Evolutionary conservation across 2,329 filamentous ascomycete species (phyloP).

Genomic region (Beauveria sp.): DNA sequence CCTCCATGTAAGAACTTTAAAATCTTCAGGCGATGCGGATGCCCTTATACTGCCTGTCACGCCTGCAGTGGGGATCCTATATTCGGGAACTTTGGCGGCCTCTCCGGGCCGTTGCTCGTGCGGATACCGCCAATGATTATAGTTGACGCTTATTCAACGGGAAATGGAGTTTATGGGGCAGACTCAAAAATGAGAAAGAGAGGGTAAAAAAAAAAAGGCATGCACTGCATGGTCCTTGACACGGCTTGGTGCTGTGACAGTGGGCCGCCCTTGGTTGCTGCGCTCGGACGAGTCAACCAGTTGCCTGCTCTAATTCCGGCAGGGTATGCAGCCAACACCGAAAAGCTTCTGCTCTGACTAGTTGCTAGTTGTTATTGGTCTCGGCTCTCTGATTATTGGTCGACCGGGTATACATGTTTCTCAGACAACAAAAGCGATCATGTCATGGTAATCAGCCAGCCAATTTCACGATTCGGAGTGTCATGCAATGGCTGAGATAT

Average conservation of each 20-base stretch:
- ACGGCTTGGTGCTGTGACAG: neutral
- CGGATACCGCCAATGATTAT: neutral
- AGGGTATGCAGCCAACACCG: too few relatives aligned
- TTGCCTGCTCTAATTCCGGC: too few relatives aligned
- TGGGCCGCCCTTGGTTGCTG: neutral
- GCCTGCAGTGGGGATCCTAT: neutral
- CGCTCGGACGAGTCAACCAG: neutral
- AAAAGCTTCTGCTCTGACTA: too few relatives aligned
- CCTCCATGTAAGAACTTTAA: neutral
- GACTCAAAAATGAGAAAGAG: neutral
- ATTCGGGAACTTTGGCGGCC: neutral
- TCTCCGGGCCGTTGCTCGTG: conserved; percentile 4
- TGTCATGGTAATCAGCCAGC: too few relatives aligned
- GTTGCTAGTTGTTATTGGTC: too few relatives aligned
- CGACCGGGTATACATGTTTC: too few relatives aligned
- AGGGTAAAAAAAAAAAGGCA: too few relatives aligned
- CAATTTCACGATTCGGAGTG: neutral
- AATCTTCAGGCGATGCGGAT: neutral
- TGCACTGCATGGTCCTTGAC: neutral
- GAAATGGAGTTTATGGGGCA: neutral
- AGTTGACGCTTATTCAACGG: neutral
- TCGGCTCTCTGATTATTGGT: neutral
- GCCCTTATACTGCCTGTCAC: neutral
- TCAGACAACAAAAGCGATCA: too few relatives aligned
- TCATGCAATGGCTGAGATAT: too few relatives aligned